Evolutionary conservation across 768 basidiomycete species (phyloP).

Genomic region (Mycena epipterygia): DNA sequence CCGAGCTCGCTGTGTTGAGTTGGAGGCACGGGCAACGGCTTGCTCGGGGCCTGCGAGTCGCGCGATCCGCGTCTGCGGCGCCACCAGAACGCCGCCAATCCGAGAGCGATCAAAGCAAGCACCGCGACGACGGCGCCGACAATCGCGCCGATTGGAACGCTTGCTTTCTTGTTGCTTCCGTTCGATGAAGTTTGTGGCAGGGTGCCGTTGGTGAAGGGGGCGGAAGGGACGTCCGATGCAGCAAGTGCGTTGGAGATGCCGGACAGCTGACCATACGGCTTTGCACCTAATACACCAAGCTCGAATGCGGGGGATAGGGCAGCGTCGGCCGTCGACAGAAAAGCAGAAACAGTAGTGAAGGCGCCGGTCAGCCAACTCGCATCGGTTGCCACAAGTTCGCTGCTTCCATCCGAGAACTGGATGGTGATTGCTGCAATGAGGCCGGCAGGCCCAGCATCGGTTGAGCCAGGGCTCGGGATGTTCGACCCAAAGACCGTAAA

Average conservation of each 20-base stretch:
- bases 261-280: not conserved
- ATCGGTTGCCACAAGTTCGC: slow-evolving; percentile 5
- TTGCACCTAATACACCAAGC: not conserved
- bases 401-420: slow-evolving; percentile 21
- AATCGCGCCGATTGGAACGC: not conserved
- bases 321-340: slow-evolving; percentile 2
- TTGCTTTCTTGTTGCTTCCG: not conserved
- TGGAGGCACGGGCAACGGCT: no score
- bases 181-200: not conserved
- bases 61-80: not conserved
- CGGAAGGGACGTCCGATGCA: slow-evolving; percentile 11
- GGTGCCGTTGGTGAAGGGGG: slow-evolving; percentile 12
- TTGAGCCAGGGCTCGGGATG: not conserved
- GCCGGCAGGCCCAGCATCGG: slow-evolving; percentile 18
- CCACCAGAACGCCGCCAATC: slow-evolving; percentile 14
- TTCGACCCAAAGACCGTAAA: slow-evolving; percentile 20
- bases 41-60: not conserved
- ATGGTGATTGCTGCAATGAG: slow-evolving; percentile 11
- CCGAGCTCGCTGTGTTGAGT: no score
- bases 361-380: slow-evolving; percentile 20
- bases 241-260: slow-evolving; percentile 13
- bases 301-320: not conserved
- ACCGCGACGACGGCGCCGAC: not conserved
- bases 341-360: slow-evolving; percentile 1
- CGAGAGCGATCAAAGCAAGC: slow-evolving; percentile 2